These are phyloP conservation scores for Byssochlamys sp. DNA, from an alignment of 2,329 filamentous ascomycete genomes.

Conservation along the genomic window DNA sequence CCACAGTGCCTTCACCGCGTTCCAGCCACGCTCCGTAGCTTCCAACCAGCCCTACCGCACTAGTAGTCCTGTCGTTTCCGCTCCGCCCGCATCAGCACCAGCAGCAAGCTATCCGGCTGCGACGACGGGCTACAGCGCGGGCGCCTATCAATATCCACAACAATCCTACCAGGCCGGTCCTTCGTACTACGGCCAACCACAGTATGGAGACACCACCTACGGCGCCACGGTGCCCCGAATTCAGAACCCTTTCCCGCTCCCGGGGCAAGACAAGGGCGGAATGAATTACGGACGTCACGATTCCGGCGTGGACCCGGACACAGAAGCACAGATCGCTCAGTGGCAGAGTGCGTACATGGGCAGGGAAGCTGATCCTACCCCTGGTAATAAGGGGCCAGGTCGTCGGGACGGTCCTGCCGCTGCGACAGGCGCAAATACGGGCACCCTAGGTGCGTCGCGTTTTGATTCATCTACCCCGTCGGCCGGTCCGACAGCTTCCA, in stretches of 20 bases:
- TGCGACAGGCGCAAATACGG: constrained; percentile 37
- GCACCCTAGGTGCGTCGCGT: constrained; percentile 26
- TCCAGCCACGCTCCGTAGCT: constrained; percentile 52
- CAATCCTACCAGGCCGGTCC: constrained; percentile 22
- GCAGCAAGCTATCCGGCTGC: constrained; percentile 27
- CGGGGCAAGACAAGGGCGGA: constrained; percentile 39
- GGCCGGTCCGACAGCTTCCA: constrained; percentile 18
- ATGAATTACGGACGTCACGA: constrained; percentile 27
- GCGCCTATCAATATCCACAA: constrained; percentile 31
- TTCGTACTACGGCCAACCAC: constrained; percentile 40
- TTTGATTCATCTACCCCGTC: constrained; percentile 13
- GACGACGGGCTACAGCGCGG: constrained; percentile 33
- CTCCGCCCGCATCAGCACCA: constrained; percentile 25
- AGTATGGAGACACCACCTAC: constrained; percentile 38
- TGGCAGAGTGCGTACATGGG: constrained; percentile 84
- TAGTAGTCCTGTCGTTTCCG: constrained; percentile 27
- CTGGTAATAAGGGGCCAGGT: constrained; percentile 27
- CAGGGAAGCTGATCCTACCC: constrained; percentile 43
- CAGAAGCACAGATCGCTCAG: constrained; percentile 83
- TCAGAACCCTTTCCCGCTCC: constrained; percentile 68
- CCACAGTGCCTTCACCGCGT: constrained; percentile 44
- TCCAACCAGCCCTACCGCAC: constrained; percentile 32
- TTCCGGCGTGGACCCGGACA: constrained; percentile 57
- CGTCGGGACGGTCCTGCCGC: constrained; percentile 30
- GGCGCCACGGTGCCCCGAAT: constrained; percentile 57